Evolutionary conservation across 352 stramenopile species (phyloP).

Genomic region (Phytophthora aleatoria): DNA sequence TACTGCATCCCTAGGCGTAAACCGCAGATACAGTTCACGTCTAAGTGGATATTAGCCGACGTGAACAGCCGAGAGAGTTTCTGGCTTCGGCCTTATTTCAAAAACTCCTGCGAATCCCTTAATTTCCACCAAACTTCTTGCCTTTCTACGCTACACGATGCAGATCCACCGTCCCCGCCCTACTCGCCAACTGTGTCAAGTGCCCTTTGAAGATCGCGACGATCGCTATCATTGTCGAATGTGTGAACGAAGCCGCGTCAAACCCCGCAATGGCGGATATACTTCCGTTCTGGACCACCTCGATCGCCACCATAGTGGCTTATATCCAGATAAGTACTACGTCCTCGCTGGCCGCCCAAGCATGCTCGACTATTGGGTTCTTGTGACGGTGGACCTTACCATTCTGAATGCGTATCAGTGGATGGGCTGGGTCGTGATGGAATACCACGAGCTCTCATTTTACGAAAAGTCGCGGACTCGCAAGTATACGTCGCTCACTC

Average conservation of each 20-base stretch:
- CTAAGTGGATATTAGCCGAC: too few relatives aligned
- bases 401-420: neutral
- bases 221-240: neutral
- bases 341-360: neutral
- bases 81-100: too few relatives aligned
- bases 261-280: neutral
- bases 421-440: neutral
- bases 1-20: too few relatives aligned
- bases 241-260: neutral
- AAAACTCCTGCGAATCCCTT: too few relatives aligned
- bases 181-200: neutral
- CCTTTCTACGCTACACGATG: too few relatives aligned
- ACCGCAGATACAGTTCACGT: too few relatives aligned
- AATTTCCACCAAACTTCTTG: too few relatives aligned
- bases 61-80: too few relatives aligned
- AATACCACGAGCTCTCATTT: neutral
- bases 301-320: neutral
- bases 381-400: neutral
- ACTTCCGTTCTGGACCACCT: neutral
- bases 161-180: too few relatives aligned
- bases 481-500: neutral
- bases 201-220: neutral
- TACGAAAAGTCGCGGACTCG: neutral
- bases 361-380: neutral
- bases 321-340: neutral